phyloP scores from a whole-genome alignment of 345 rosid species.

The Isatis tinctoria region DNA sequence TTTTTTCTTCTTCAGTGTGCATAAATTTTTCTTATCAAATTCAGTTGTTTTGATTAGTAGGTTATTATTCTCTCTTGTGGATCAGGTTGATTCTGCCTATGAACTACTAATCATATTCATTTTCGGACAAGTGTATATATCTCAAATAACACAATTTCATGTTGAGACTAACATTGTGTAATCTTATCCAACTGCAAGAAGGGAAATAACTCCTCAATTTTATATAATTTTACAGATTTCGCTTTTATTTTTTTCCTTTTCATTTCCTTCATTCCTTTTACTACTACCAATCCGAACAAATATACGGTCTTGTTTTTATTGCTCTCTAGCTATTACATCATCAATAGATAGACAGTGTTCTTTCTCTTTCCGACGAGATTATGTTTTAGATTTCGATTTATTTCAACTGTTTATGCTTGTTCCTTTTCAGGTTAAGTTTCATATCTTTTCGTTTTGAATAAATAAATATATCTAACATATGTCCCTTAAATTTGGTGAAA shows the following conservation, averaged over 20 bases:
- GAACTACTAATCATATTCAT: not conserved
- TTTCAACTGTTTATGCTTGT: not conserved
- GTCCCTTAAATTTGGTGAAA: not conserved
- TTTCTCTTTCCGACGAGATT: not conserved
- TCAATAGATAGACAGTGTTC: not conserved
- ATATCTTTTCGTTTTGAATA: not conserved
- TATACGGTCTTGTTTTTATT: not conserved
- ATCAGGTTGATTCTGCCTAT: not conserved
- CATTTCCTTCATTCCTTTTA: not conserved
- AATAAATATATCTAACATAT: not conserved
- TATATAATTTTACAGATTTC: not conserved
- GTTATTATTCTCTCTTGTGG: not conserved
- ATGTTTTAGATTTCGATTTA: not conserved
- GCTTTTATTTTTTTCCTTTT: not conserved
- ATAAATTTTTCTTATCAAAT: not conserved
- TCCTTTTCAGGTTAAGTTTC: constrained; percentile 1
- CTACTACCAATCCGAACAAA: not conserved
- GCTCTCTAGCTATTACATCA: not conserved
- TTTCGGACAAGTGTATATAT: not conserved
- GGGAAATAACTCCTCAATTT: not conserved
- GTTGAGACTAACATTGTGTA: not conserved
- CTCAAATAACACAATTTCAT: too few relatives aligned
- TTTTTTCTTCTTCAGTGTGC: not conserved
- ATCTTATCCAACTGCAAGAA: not conserved
- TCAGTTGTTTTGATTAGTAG: not conserved